Base-by-base conservation (phyloP, 129 eudicot species). In the Helichrysum umbraculigerum region DNA sequence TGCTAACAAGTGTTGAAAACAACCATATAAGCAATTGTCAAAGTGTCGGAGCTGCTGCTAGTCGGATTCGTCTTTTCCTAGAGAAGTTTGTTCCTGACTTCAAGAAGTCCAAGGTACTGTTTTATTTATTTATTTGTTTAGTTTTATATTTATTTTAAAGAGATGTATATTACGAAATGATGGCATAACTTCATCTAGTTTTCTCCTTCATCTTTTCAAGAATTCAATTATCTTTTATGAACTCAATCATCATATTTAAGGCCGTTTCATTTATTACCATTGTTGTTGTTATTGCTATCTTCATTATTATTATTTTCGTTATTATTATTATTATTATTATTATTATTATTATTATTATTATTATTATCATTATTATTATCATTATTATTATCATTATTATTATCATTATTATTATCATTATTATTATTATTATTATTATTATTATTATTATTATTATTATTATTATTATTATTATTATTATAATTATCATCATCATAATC, bases 101-200 rank as follows among this genome's bases (percentile, higher is more conserved):
- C 79, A 83, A 80, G 82, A 86, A 78, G 66, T 89, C 99, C 20
- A 95, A 91, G 97, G 98, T 93, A 79, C 68, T 20, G 25, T 2
- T 16, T 25, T 66, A 28, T 1, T 6, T 16, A 11, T 32, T 32
- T 32, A 32, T 32, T 32, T 32, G 28, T 25, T 25, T 25, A 25
- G 34, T 2, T 32, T 2, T 32, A 16, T 52, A 7, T 68, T 62
- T 28, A 32, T 17, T 1, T 12, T 6, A 2, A 71, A 61, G 32
- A 15, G 52, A 17, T 52, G 59, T 52, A 15, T 52, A 4, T 16
- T 54, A 54, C 60, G 1, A 54, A 56, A n/a, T 17, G 11, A n/a
- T 56, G 25, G n/a, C 8, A 17, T 56, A 7, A 16, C 5, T 6
- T 19, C 3, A 17, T 56, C 62, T 56, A 56, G 16, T 56, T 56